Evolutionary conservation across 371 early-diverging fungal species (phyloP).

Genomic region (Nematocida sp.): DNA sequence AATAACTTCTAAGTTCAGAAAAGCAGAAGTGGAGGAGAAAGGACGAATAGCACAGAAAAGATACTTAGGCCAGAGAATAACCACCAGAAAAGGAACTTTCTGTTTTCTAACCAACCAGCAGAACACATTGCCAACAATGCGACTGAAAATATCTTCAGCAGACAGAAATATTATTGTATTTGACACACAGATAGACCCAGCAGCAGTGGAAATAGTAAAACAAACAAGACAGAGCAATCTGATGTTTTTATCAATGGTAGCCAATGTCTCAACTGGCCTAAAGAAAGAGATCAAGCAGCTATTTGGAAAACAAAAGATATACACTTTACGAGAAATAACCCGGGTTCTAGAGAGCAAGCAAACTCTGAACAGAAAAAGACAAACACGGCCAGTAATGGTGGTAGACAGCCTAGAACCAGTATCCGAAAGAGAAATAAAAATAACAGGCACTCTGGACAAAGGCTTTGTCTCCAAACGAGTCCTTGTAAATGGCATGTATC

Average conservation of each 20-base stretch:
- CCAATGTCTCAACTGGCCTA: background rate
- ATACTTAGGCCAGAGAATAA: background rate
- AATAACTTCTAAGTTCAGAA: slow-evolving; percentile 10
- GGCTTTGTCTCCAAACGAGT: slow-evolving; percentile 56
- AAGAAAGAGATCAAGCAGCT: slow-evolving; percentile 42
- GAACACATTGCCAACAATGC: background rate
- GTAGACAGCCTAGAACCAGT: slow-evolving; percentile 9
- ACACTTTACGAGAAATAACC: slow-evolving; percentile 26
- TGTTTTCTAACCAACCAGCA: slow-evolving; percentile 6
- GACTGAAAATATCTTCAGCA: slow-evolving; percentile 5
- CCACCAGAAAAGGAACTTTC: slow-evolving; percentile 6
- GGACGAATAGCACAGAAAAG: slow-evolving; percentile 1
- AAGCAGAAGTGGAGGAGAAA: background rate
- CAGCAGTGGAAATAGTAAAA: slow-evolving; percentile 1
- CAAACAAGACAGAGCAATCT: slow-evolving; percentile 48
- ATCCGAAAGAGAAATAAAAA: background rate
- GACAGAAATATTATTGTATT: slow-evolving; percentile 55
- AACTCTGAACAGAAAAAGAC: slow-evolving; percentile 46
- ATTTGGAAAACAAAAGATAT: slow-evolving; percentile 55
- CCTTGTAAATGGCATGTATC: slow-evolving; percentile 56
- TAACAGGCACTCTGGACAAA: slow-evolving; percentile 59
- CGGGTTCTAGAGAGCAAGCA: slow-evolving; percentile 40
- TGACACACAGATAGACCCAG: slow-evolving; percentile 15
- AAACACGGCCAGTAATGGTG: slow-evolving; percentile 58
- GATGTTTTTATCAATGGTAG: slow-evolving; percentile 40